Evolutionary conservation across 2,329 filamentous ascomycete genomes (phyloP), one percentile per base, ranked within the genome.

Genomic region (Trichophyton benhamiae): DNA sequence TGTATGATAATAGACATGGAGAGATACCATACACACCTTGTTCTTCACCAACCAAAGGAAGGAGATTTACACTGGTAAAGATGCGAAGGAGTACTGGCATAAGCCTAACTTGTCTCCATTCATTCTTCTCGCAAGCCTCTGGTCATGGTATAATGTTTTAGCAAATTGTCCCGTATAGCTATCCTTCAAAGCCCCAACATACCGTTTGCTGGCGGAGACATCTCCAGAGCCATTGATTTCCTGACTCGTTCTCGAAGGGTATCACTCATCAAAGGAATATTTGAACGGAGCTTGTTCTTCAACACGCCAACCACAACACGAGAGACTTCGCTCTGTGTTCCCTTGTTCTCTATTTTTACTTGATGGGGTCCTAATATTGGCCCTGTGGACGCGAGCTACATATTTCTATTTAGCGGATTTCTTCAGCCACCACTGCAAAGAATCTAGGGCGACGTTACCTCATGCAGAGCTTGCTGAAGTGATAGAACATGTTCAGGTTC

Each of bases 221-320:
- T 55, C 30, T 55, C 52, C 27, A 25, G 8, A 55, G 27, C 15
- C 52, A 55, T 55, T 36, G 52, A 27, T 20, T n/a, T 55, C 52
- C 17, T 55, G 5, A 55, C 52, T 1, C 30, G 27, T 9, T 55
- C 52, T 17, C 52, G 52, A 33, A 55, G 27, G 52, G 52, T 27
- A 36, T 55, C 52, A 20, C 52, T 55, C 52, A 55, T 55, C 27
- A 55, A 36, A 55, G 52, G 52, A 33, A 55, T 55, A 25, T 55
- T 55, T 20, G 52, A 55, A 17, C 52, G 52, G n/a, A 55, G 52
- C 27, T 55, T 55, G 27, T 55, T 55, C 52, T 55, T 55, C 27
- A 36, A 20, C 13, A 55, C 52, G 4, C 30, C 52, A 33, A 55
- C 52, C 4, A 55, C 27, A 6, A 55, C 46, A 25, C 46, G 52